Evolutionary conservation across 73 alveolate species (phyloP), one percentile per base, ranked within the genome.

Genomic region (Paramecium biaurelia): DNA sequence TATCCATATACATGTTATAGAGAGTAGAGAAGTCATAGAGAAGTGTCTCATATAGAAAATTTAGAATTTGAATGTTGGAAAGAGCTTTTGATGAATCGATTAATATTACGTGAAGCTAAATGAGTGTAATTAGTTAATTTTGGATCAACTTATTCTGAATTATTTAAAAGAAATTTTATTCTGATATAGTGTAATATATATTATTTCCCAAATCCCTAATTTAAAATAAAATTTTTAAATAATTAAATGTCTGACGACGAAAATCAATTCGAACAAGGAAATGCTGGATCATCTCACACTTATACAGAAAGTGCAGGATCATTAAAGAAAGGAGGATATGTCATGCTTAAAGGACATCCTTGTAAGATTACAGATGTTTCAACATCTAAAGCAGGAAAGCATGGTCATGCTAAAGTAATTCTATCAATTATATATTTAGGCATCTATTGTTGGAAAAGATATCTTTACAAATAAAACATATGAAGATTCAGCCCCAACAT

Each of bases 331-430:
- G 96, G 96, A 49, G 97, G 93, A 34, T 86, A 95, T 93, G 97
- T 92, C 70, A 93, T 96, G 96, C 84, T 97, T 92, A 97, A 95
- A 90, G 98, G 95, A 9, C 96, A 92, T 93, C 98, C 98, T 30
- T 96, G 98, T 96, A 96, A 92, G 92, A 97, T 97, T 86, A 96
- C 96, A 10, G 96, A 95, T 63, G 90, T 92, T 92, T 86, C 96
- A 56, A 95, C 97, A 68, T 96, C 98, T 92, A 97, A 97, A 92
- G 95, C 96, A 56, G 99, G 99, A 86, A 97, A 97, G 97, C 99
- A 97, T 89, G 99, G 99, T 30, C 93, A 96, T 41, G 99, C 99
- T 93, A 97, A 97, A 88, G 90, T 79, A 79, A 9, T 79, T 21
- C 7, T 15, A 53, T 53, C 11, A 24, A 23, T 38, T 7, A 43